A percentile compares a stretch with the other conserved stretches of the same genome.
Conservation (phyloP, 2,329 filamentous ascomycete genomes). For the Lachnellula arida region DNA sequence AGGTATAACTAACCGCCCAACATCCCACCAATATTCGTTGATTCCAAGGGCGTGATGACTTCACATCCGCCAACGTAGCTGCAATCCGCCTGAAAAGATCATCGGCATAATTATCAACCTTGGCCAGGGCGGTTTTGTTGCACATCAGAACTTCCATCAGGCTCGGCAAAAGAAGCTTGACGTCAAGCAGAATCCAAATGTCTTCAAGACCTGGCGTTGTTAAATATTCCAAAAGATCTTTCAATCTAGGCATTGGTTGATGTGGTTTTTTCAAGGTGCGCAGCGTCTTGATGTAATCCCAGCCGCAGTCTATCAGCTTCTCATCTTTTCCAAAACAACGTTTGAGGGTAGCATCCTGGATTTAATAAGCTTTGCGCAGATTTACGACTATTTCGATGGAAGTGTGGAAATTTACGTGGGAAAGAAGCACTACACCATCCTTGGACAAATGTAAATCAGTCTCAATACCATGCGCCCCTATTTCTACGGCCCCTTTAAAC, state of each 20-base stretch:
- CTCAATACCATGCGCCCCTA: conserved; percentile 79
- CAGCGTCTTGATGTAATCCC: conserved; percentile 65
- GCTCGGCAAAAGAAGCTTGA: conserved; percentile 59
- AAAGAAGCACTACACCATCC: conserved; percentile 81
- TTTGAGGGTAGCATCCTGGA: conserved; percentile 67
- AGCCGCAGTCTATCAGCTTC: conserved; percentile 71
- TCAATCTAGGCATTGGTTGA: conserved; percentile 67
- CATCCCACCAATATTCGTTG: conserved; percentile 72
- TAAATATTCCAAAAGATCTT: conserved; percentile 70
- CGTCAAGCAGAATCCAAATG: conserved; percentile 81
- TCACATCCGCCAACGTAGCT: conserved; percentile 53
- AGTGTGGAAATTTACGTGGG: conserved; percentile 54
- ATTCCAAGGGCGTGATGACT: conserved; percentile 56
- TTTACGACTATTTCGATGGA: neutral
- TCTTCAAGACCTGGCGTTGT: conserved; percentile 57
- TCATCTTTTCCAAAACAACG: conserved; percentile 73
- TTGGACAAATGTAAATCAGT: conserved; percentile 83
- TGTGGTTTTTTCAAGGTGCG: conserved; percentile 63
- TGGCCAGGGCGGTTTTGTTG: neutral
- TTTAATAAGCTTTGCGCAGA: neutral
- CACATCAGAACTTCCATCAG: neutral
- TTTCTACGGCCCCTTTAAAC: conserved; percentile 67
- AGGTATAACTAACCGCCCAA: conserved; percentile 59
- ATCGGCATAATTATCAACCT: conserved; percentile 68
- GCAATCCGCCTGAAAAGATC: conserved; percentile 66